phyloP scores from a whole-genome alignment of 2,329 filamentous ascomycete genomes.

The Trichophyton verrucosum region DNA sequence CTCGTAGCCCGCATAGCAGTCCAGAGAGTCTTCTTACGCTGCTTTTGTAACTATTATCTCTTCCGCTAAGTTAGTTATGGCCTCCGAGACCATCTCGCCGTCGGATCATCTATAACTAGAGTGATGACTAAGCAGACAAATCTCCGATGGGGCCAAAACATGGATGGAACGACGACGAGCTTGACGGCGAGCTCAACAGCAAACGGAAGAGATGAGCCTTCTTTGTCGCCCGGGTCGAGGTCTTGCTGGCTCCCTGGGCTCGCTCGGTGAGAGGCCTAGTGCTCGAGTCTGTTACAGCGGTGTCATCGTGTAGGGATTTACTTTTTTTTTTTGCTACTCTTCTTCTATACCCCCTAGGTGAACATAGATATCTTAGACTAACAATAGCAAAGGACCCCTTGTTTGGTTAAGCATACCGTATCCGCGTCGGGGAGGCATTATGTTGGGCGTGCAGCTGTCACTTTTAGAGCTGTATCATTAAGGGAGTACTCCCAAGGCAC shows the following conservation, averaged over 20 bases:
- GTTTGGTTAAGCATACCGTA: background rate
- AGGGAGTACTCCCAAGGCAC: background rate
- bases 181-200: background rate
- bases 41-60: no score
- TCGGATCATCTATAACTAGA: no score
- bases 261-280: background rate
- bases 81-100: no score
- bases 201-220: background rate
- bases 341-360: background rate
- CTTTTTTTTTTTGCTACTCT: no score
- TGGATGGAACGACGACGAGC: background rate
- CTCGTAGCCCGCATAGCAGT: no score
- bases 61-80: no score
- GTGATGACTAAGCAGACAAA: background rate
- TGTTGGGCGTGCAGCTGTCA: background rate
- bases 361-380: background rate
- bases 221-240: background rate
- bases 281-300: background rate
- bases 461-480: background rate
- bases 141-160: background rate
- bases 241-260: background rate
- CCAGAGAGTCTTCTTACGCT: no score
- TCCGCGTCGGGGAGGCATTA: background rate
- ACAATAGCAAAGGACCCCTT: background rate
- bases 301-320: background rate